phyloP scores from a whole-genome alignment of 306 rosid genomes.

The Medicago truncatula region MtrunA17r5.0-ANR NC_053048.1:5260001-5260500 shows the following conservation, averaged over 20 bases:
- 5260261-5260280: constrained; percentile 3
- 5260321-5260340: neutral
- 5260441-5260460: constrained; percentile 1
- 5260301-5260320: neutral
- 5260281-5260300: neutral
- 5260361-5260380: neutral
- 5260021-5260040: neutral
- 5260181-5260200: neutral
- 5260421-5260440: neutral
- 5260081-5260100: neutral
- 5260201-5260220: neutral
- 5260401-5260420: neutral
- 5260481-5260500: neutral
- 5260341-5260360: neutral
- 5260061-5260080: neutral
- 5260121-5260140: neutral
- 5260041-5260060: neutral
- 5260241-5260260: neutral
- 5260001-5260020: constrained; percentile 24
- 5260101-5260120: neutral
- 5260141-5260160: neutral
- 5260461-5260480: neutral
- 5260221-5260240: neutral
- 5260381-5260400: neutral
- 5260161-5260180: neutral